Evolutionary conservation across 2,329 filamentous ascomycete species (phyloP), one percentile per base, ranked within the genome.

Genomic region (Fonsecaea erecta): DNA sequence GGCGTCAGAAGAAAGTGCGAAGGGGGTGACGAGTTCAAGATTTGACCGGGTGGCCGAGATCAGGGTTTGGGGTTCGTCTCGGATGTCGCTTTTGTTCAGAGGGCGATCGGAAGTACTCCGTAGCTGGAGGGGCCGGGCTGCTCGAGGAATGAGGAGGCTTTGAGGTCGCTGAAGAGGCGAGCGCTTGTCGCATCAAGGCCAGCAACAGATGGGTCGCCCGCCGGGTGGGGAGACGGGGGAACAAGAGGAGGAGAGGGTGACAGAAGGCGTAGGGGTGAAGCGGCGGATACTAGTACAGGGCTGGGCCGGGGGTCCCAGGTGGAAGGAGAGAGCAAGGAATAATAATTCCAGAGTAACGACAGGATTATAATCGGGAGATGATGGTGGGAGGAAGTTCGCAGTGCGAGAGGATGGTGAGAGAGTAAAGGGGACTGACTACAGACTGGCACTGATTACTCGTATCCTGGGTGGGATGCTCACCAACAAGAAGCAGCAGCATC

Each of bases 1-100:
- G 55, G 57, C 53, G 62, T 48, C 61, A 67, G 12, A 40, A 55
- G 60, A 52, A 67, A 61, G 56, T 62, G 62, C 59, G 58, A 67
- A 57, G 59, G 54, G 62, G 62, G 48, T 52, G 51, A 55, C 32
- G 34, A 48, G 58, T 48, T 58, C 35, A 28, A 59, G 64, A 66
- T 59, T 59, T 37, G 48, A 60, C 40, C 51, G 57, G 52, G 34
- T 35, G 62, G 51, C 30, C 51, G 60, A 60, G 40, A 58, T 56
- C 60, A 62, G 48, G 60, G 51, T 52, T 34, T 14, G 16, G 43
- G 11, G 57, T 60, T 60, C 57, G 57, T 60, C 57, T 60, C 57
- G 57, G 57, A 35, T 60, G 57, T 60, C 57, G 57, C 48, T 60
- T 40, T n/a, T n/a, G n/a, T n/a, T 40, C n/a, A 24, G 21, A 60